Evolutionary conservation across 768 basidiomycete species (phyloP).

Genomic region (Suillus clintonianus): DNA sequence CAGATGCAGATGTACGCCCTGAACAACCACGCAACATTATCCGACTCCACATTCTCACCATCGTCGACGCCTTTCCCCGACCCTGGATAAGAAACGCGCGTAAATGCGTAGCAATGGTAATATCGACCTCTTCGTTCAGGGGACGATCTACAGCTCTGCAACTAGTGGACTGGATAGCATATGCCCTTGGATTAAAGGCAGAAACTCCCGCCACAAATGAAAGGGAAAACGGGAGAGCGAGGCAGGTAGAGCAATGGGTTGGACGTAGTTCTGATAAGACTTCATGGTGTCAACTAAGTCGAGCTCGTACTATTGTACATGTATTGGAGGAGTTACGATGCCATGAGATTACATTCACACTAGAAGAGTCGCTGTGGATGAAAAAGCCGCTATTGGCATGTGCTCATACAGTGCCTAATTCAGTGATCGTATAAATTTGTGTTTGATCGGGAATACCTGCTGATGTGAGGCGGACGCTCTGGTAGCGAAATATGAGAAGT

Average conservation of each 20-base stretch:
- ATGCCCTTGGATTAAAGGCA: slow-evolving; percentile 41
- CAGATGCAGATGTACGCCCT: slow-evolving; percentile 82
- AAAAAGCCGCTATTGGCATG: no score
- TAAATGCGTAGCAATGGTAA: slow-evolving; percentile 45
- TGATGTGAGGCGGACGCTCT: no score
- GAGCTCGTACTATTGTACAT: not conserved
- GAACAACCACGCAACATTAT: slow-evolving; percentile 61
- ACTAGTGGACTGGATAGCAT: slow-evolving; percentile 33
- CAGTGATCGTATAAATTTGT: no score
- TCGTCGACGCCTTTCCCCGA: slow-evolving; percentile 73
- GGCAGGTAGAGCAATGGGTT: not conserved
- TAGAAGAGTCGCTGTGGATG: no score
- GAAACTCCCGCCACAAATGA: not conserved
- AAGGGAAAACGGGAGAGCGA: not conserved
- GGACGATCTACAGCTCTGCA: slow-evolving; percentile 47
- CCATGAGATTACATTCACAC: no score
- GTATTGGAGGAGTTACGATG: not conserved
- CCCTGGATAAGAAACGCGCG: slow-evolving; percentile 35
- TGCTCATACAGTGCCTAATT: no score
- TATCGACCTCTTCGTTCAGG: slow-evolving; percentile 33
- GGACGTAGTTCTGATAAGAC: not conserved
- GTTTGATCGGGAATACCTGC: no score
- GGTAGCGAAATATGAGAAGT: no score
- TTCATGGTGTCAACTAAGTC: not conserved
- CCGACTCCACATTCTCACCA: slow-evolving; percentile 78